phyloP scores from a whole-genome alignment of 495 filamentous ascomycete genomes.

The Aspergillus coremiiformis region DNA sequence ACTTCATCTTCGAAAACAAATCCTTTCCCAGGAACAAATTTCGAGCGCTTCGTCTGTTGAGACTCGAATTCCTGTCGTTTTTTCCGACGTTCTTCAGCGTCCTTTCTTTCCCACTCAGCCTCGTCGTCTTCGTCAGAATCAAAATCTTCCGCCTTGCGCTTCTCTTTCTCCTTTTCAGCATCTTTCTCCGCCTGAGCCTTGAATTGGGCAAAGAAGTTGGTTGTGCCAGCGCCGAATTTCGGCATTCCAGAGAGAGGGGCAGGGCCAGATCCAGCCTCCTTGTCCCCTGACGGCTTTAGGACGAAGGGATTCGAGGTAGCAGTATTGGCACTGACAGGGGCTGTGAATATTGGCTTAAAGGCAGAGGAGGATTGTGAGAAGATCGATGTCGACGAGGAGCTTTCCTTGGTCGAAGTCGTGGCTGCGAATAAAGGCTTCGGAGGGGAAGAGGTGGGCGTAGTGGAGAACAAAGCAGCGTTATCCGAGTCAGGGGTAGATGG shows the following conservation, averaged over 20 bases:
- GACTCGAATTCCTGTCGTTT: conserved; percentile 35
- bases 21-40: conserved; percentile 38
- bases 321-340: conserved; percentile 3
- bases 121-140: conserved; percentile 50
- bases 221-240: conserved; percentile 24
- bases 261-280: conserved; percentile 11
- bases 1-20: conserved; percentile 32
- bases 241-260: conserved; percentile 13
- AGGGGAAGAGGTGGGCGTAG: conserved; percentile 19
- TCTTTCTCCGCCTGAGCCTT: conserved; percentile 28
- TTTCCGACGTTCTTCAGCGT: conserved; percentile 40
- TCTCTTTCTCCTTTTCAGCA: conserved; percentile 36
- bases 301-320: conserved; percentile 20
- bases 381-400: conserved; percentile 8
- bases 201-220: conserved; percentile 35
- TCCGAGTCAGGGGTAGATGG: conserved; percentile 12
- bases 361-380: conserved; percentile 8
- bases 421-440: conserved; percentile 14
- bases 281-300: conserved; percentile 18
- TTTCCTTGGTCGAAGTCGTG: conserved; percentile 8
- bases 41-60: conserved; percentile 23
- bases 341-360: conserved; percentile 10
- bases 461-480: conserved; percentile 14
- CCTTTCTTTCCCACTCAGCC: conserved; percentile 40
- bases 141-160: conserved; percentile 49